Evolutionary conservation across 2,329 filamentous ascomycete genomes (phyloP).

Genomic region (Diaporthe vaccinii): DNA sequence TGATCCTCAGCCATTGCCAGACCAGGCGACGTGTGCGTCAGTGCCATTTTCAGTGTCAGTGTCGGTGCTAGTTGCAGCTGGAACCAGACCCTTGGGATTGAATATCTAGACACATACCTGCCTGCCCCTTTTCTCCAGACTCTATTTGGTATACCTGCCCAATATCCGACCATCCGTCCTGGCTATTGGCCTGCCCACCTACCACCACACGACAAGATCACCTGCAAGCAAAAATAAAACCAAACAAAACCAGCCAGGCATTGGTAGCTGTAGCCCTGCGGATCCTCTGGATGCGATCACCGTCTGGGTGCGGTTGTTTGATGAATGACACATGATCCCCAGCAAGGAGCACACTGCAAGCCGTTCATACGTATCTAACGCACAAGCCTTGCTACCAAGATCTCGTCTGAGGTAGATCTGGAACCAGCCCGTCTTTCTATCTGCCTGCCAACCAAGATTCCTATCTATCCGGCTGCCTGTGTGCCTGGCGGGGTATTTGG

Average conservation of each 20-base stretch:
- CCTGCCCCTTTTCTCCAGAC: conserved; percentile 7
- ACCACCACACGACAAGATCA: neutral
- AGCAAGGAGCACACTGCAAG: conserved; percentile 10
- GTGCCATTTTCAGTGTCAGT: neutral
- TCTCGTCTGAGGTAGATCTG: conserved; percentile 25
- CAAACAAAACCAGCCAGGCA: neutral
- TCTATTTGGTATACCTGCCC: neutral
- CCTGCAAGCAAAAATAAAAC: neutral
- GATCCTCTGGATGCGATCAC: conserved; percentile 22
- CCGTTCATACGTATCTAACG: neutral
- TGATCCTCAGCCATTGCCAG: conserved; percentile 28
- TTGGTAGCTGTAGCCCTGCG: neutral
- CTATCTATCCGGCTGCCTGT: conserved; percentile 22
- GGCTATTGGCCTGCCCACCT: neutral
- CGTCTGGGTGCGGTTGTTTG: conserved; percentile 11
- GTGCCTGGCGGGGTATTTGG: conserved; percentile 21
- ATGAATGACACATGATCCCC: conserved; percentile 24
- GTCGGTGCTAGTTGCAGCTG: neutral
- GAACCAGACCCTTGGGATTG: conserved; percentile 1
- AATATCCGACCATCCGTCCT: conserved; percentile 3
- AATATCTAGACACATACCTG: neutral
- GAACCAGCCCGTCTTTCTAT: neutral
- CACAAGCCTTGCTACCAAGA: conserved; percentile 19
- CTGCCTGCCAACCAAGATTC: neutral
- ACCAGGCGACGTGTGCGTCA: conserved; percentile 15